phyloP scores from a whole-genome alignment of 2,329 filamentous ascomycete species.

The Pseudopyricularia javanii region DNA sequence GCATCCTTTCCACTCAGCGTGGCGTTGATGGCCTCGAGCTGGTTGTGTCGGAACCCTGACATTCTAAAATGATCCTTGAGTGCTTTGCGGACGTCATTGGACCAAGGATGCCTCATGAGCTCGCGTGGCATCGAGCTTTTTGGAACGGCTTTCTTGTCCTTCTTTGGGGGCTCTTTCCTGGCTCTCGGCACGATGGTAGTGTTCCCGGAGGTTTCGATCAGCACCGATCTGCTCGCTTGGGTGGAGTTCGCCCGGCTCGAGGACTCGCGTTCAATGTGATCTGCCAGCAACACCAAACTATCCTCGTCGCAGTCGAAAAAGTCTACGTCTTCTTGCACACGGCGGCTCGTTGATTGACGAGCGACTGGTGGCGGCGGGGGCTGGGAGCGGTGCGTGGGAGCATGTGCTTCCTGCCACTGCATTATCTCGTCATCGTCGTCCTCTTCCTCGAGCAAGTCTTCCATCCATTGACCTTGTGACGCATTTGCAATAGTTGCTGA shows the following conservation, averaged over 20 bases:
- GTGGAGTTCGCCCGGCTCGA: slow-evolving; percentile 12
- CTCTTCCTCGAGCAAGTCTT: slow-evolving; percentile 12
- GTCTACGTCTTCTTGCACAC: neutral
- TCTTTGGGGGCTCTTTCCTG: slow-evolving; percentile 17
- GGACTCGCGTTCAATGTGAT: slow-evolving; percentile 33
- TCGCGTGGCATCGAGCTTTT: slow-evolving; percentile 30
- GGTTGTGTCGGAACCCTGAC: slow-evolving; percentile 77
- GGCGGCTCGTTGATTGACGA: neutral
- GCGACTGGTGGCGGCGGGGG: neutral
- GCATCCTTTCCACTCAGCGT: slow-evolving; percentile 78
- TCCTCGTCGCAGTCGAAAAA: slow-evolving; percentile 22
- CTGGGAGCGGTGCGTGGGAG: neutral
- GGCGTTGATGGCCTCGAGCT: slow-evolving; percentile 91
- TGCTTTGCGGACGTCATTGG: slow-evolving; percentile 67
- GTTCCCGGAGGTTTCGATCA: slow-evolving; percentile 39
- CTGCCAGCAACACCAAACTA: slow-evolving; percentile 35
- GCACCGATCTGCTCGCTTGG: slow-evolving; percentile 20
- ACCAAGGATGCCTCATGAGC: slow-evolving; percentile 66
- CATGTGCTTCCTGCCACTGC: neutral
- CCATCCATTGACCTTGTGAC: neutral
- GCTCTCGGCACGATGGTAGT: slow-evolving; percentile 17
- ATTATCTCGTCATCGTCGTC: slow-evolving; percentile 9
- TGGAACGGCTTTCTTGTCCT: slow-evolving; percentile 4
- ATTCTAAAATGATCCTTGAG: slow-evolving; percentile 76
- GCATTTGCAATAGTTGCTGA: neutral